Conservation (phyloP, 2,329 filamentous ascomycete species). For the Fusarium keratoplasticum region DNA sequence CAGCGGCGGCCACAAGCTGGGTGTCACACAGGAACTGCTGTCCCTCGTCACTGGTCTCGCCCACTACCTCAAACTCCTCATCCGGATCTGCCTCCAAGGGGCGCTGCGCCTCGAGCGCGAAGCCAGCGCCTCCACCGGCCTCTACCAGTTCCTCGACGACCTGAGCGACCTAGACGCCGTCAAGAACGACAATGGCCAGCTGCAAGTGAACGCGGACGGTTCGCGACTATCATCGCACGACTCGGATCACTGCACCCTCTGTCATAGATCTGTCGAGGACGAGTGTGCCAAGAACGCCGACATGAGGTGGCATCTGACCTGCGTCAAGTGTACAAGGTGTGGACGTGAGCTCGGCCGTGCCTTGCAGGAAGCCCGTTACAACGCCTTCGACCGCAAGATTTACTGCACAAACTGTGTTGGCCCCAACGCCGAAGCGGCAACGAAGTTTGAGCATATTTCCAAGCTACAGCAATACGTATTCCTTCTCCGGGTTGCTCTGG, state of each 20-base stretch:
- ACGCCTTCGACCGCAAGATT: constrained; percentile 73
- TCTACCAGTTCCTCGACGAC: constrained; percentile 86
- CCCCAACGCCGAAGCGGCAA: constrained; percentile 63
- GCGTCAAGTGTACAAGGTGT: constrained; percentile 80
- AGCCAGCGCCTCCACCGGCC: constrained; percentile 76
- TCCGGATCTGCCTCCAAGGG: constrained; percentile 95
- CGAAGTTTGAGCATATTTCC: constrained; percentile 78
- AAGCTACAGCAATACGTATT: constrained; percentile 96
- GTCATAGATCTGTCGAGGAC: constrained; percentile 91
- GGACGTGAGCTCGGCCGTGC: constrained; percentile 74
- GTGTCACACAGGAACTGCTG: constrained; percentile 97
- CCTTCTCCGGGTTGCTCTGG: constrained; percentile 89
- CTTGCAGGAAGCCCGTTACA: constrained; percentile 78
- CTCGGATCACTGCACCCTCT: constrained; percentile 86
- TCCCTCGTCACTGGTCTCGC: constrained; percentile 95
- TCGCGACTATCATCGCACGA: constrained; percentile 77
- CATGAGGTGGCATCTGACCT: constrained; percentile 85
- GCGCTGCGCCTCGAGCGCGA: constrained; percentile 92
- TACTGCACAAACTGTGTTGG: constrained; percentile 77
- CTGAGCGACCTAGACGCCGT: constrained; percentile 84
- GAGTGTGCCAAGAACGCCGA: constrained; percentile 84
- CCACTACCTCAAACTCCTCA: constrained; percentile 97
- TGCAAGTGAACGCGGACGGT: constrained; percentile 74
- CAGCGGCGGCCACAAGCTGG: constrained; percentile 87
- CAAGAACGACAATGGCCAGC: constrained; percentile 76